Evolutionary conservation across 257 asterid genomes (phyloP).

Genomic region (Salvia hispanica): DNA sequence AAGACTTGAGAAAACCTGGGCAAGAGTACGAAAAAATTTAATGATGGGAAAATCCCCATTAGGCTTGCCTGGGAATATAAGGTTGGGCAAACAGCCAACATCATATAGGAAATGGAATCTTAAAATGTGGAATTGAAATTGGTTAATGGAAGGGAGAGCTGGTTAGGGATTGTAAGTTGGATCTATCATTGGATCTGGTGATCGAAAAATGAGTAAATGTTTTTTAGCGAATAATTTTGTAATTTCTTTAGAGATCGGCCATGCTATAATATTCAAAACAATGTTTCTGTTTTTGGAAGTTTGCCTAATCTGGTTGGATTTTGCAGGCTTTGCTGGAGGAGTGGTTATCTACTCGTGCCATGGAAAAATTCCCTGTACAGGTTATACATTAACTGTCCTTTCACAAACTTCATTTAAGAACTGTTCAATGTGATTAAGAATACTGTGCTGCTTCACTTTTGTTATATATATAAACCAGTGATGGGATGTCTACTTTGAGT

Average conservation of each 20-base stretch:
- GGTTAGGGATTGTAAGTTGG: neutral
- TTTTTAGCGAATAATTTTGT: slow-evolving; percentile 2
- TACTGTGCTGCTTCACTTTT: slow-evolving; percentile 19
- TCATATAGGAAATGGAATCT: slow-evolving; percentile 7
- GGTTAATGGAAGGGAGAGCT: slow-evolving; percentile 19
- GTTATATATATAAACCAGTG: neutral
- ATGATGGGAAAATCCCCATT: neutral
- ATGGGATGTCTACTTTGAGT: neutral
- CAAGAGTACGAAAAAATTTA: slow-evolving; percentile 1
- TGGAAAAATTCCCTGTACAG: slow-evolving; percentile 77
- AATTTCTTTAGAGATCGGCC: neutral
- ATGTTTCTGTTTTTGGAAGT: slow-evolving; percentile 3
- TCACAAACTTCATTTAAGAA: slow-evolving; percentile 24
- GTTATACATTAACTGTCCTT: slow-evolving; percentile 39
- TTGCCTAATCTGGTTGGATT: slow-evolving; percentile 22
- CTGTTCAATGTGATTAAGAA: slow-evolving; percentile 16
- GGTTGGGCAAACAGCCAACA: neutral
- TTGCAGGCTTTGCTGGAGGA: slow-evolving; percentile 94
- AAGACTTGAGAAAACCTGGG: slow-evolving; percentile 6
- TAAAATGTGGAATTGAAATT: slow-evolving; percentile 12
- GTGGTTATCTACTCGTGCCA: slow-evolving; percentile 78
- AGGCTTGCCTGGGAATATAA: slow-evolving; percentile 7
- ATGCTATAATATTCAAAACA: slow-evolving; percentile 8
- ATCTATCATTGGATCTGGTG: neutral
- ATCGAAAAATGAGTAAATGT: neutral